Base-by-base conservation (phyloP, 1,139 yeast genomes). In the Saccharomycopsis hybrid region DNA sequence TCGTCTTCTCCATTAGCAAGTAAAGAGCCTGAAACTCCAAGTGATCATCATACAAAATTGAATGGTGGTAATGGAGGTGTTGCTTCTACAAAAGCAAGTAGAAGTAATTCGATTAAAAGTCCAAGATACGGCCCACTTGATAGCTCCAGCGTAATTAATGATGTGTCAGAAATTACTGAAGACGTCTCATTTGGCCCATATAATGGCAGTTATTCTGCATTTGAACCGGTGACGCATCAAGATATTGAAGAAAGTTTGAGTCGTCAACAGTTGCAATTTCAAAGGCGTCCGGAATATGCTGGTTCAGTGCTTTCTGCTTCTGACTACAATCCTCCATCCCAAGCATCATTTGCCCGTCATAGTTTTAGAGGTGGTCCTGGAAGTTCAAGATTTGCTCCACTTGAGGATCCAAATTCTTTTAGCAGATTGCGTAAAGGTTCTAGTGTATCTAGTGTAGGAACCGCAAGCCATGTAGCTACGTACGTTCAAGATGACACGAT, bases 401-500 rank as follows among this genome's bases (percentile, higher is more conserved):
- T 49, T 35, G 44, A 33, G 29, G 51, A 46, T 28, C 43, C 46
- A 11, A 38, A 46, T 24, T 13, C 44, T 7, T 35, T 47, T 33
- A 28, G 38, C 7, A 45, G 54, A 29, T 36, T 44, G 9, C 42
- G 54, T 7, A 47, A 38, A 44, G 13, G 51, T 40, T 41, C 53
- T 46, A 47, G 55, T 50, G 29, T 54, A 41, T 47, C 51, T 2
- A 52, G 49, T 48, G 51, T 43, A 35, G 54, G 50, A 28, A 42
- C 52, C 7, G 51, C 51, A 3, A 46, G 50, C 40, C 46, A 52
- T 28, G 46, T 41, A 33, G 56, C 49, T 27, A 54, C 55, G 8
- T 49, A 48, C 31, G 47, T 45, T 25, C 58, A 46, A 25, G 58
- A 51, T 38, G 45, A 48, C 24, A 53, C 51, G 11, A 58, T 52